Conservation (phyloP, 306 rosid genomes). For the Fragaria nilgerrensis region DNA sequence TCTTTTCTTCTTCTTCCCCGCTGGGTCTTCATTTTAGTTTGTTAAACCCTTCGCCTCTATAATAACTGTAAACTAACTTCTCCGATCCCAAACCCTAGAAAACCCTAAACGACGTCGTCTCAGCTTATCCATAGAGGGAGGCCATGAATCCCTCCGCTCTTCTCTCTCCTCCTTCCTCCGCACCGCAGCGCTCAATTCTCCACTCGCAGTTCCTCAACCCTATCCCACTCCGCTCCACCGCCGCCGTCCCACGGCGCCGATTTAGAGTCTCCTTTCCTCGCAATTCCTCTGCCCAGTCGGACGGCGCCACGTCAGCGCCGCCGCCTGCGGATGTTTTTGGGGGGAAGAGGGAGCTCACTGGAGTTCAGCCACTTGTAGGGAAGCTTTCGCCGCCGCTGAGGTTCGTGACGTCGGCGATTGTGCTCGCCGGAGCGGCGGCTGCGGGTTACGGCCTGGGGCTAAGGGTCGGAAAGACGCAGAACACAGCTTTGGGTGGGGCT, state of each 20-base stretch:
- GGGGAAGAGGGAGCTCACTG: conserved; percentile 61
- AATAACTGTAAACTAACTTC: conserved; percentile 23
- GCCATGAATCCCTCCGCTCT: conserved; percentile 74
- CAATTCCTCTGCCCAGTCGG: conserved; percentile 36
- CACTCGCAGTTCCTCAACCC: conserved; percentile 46
- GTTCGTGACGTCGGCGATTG: conserved; percentile 64
- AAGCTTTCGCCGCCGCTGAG: conserved; percentile 64
- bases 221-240: conserved; percentile 33
- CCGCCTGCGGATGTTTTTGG: conserved; percentile 38
- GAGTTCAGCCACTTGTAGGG: conserved; percentile 68
- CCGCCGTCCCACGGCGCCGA: conserved; percentile 53
- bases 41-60: conserved; percentile 46
- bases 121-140: conserved; percentile 1
- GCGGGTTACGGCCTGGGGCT: conserved; percentile 88
- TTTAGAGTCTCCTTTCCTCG: conserved; percentile 63
- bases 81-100: conserved; percentile 15
- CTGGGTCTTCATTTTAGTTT: neutral
- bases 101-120: conserved; percentile 39
- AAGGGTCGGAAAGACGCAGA: conserved; percentile 50
- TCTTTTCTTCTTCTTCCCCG: neutral
- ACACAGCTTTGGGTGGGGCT: conserved; percentile 76
- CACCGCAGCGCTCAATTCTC: conserved; percentile 32
- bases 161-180: conserved; percentile 41
- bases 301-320: conserved; percentile 29
- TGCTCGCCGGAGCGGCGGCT: conserved; percentile 72